A percentile compares a stretch with the other conserved stretches of the same genome.
phyloP scores from a whole-genome alignment of 2,329 filamentous ascomycete species.

The Sphaerulina vaccinii region DNA sequence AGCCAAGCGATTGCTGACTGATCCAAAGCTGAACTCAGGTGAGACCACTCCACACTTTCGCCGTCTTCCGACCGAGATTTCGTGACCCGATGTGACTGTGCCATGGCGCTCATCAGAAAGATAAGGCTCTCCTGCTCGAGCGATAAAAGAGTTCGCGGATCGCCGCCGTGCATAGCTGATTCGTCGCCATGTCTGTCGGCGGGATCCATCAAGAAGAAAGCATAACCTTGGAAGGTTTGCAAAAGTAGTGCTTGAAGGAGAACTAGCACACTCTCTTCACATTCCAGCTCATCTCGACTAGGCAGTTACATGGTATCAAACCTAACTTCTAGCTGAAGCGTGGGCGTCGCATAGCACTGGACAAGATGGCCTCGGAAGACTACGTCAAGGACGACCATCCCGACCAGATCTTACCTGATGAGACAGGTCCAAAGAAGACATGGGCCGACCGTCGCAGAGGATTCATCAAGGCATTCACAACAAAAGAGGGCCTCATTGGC shows the following conservation, averaged over 20 bases:
- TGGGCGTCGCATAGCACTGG: neutral
- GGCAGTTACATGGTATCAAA: neutral
- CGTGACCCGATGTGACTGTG: neutral
- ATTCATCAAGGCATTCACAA: slow-evolving; percentile 49
- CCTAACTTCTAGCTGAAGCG: neutral
- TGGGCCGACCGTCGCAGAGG: slow-evolving; percentile 43
- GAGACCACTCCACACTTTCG: too few relatives aligned
- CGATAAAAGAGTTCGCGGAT: slow-evolving; percentile 12
- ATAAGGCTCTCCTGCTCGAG: slow-evolving; percentile 1
- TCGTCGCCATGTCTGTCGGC: neutral
- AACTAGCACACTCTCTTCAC: neutral
- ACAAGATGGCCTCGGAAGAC: slow-evolving; percentile 27
- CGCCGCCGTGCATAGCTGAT: slow-evolving; percentile 2
- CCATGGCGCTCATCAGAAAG: neutral
- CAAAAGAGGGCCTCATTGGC: slow-evolving; percentile 69
- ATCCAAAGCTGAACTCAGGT: too few relatives aligned
- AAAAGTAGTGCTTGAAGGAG: too few relatives aligned
- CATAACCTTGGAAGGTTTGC: neutral
- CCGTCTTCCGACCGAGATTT: neutral
- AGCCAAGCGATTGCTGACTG: too few relatives aligned
- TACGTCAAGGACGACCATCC: slow-evolving; percentile 43
- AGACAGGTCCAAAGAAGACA: slow-evolving; percentile 42
- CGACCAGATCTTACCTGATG: slow-evolving; percentile 46
- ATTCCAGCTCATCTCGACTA: neutral
- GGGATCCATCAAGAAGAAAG: neutral